A percentile compares a stretch with the other conserved stretches of the same genome.
Conservation (phyloP, 352 stramenopile species). For the Pythium sukuiense region DNA sequence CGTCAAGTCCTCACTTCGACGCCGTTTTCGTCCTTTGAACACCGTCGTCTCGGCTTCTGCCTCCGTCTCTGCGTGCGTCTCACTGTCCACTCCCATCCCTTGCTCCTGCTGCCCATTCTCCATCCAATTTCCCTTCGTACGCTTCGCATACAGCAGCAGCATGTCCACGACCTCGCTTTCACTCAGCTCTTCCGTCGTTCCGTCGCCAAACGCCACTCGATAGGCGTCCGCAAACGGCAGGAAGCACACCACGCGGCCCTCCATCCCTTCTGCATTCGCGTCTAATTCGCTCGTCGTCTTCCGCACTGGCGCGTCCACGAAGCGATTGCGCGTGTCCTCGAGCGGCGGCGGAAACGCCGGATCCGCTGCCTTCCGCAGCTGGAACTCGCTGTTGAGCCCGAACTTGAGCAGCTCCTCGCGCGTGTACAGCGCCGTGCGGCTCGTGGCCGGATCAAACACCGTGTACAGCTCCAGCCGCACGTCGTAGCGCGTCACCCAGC, state of each 20-base stretch:
- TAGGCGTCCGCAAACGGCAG: slow-evolving; percentile 65
- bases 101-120: not conserved
- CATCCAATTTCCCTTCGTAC: not conserved
- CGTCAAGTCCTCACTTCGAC: slow-evolving; percentile 14
- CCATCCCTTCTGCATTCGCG: slow-evolving; percentile 2
- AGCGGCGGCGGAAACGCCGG: slow-evolving; percentile 47
- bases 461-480: slow-evolving; percentile 59
- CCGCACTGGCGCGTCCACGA: slow-evolving; percentile 44
- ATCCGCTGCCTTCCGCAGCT: slow-evolving; percentile 46
- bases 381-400: slow-evolving; percentile 50
- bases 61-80: not conserved
- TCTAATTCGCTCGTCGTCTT: not conserved
- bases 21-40: slow-evolving; percentile 1
- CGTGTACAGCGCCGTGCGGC: slow-evolving; percentile 33
- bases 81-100: not conserved
- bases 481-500: slow-evolving; percentile 77
- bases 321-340: slow-evolving; percentile 50
- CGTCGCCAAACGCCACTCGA: slow-evolving; percentile 53
- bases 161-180: slow-evolving; percentile 61
- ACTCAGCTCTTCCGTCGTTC: slow-evolving; percentile 40
- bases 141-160: slow-evolving; percentile 46
- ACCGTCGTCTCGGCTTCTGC: not conserved
- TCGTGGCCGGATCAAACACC: slow-evolving; percentile 49
- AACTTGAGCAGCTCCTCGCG: slow-evolving; percentile 68
- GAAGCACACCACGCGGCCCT: slow-evolving; percentile 50